These are phyloP conservation scores for Colletotrichum theobromicola DNA, from an alignment of 2,329 filamentous ascomycete genomes.

Conservation along the genomic window DNA sequence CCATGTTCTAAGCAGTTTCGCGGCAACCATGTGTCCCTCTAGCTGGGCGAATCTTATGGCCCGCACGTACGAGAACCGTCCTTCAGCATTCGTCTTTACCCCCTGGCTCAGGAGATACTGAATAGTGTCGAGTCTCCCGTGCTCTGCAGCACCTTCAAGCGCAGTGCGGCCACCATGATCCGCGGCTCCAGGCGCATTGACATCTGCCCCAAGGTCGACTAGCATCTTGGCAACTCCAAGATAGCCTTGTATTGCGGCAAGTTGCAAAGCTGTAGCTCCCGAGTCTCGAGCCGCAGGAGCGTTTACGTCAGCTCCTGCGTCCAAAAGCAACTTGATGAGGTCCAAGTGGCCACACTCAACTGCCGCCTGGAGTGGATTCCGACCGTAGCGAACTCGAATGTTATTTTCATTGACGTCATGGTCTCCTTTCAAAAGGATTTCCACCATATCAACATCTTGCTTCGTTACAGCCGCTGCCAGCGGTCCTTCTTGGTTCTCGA, in stretches of 20 bases:
- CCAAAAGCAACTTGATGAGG: not conserved
- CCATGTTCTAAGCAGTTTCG: not conserved
- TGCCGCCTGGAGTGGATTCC: not conserved
- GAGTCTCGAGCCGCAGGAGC: fast-evolving
- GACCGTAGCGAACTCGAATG: fast-evolving
- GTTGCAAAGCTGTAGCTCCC: not conserved
- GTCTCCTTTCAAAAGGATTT: not conserved
- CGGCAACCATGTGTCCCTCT: not conserved
- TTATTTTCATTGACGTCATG: not conserved
- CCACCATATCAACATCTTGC: fast-evolving
- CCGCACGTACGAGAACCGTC: not conserved
- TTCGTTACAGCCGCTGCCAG: not conserved
- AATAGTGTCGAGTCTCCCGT: not conserved
- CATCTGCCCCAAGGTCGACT: not conserved
- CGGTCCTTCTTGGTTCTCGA: no score
- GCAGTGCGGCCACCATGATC: not conserved
- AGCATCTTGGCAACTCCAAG: not conserved
- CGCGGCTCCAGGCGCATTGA: not conserved
- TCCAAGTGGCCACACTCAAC: not conserved
- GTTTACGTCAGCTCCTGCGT: not conserved
- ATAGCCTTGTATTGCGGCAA: not conserved
- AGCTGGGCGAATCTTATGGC: not conserved
- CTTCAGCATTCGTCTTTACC: not conserved
- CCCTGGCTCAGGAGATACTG: not conserved
- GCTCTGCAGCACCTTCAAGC: not conserved